Evolutionary conservation across 495 filamentous ascomycete species (phyloP), one percentile per base, ranked within the genome.

Genomic region (Amorphotheca resinae): DNA sequence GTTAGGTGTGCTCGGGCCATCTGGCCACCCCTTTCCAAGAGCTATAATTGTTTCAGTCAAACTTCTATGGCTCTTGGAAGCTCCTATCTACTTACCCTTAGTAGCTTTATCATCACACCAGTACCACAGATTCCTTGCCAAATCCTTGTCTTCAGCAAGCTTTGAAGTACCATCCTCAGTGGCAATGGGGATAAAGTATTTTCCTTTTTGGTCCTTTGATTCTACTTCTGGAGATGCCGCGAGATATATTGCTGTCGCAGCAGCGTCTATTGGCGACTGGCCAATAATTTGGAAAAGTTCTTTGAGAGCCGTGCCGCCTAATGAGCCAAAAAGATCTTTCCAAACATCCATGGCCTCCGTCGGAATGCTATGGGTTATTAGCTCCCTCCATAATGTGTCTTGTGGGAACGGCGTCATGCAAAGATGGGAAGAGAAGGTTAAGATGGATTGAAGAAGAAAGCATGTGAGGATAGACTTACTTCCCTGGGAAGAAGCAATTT

Each of bases 121-220:
- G 25, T 39, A 39, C 37, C 37, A 39, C 2, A 39, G 37, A 15
- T 28, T 39, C 37, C 25, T 39, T 16, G 37, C 37, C 22, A 39
- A 26, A 22, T 39, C 37, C 25, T 39, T 39, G 22, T 39, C 37
- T 21, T 39, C 20, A 4, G 37, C 20, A n/a, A 26, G 9, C 37
- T 23, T 28, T 9, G 37, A 39, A 23, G 37, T 39, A 12, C 6
- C 14, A 25, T 39, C 12, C 15, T 39, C 37, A 23, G 37, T 39
- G 9, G 34, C 34, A 22, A 39, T 28, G 9, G 37, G 37, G 7
- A 39, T 28, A 25, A 39, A 39, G 14, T 28, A 28, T 21, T 39
- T 39, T n/a, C 37, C 37, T 39, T 26, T 39, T 9, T 39, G 22
- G 9, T 22, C 37, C 12, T 28, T 39, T 3, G 9, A 22, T 22